These are phyloP conservation scores for Diplodia corticola DNA, from an alignment of 2,329 filamentous ascomycete species.

Conservation along the genomic window DNA sequence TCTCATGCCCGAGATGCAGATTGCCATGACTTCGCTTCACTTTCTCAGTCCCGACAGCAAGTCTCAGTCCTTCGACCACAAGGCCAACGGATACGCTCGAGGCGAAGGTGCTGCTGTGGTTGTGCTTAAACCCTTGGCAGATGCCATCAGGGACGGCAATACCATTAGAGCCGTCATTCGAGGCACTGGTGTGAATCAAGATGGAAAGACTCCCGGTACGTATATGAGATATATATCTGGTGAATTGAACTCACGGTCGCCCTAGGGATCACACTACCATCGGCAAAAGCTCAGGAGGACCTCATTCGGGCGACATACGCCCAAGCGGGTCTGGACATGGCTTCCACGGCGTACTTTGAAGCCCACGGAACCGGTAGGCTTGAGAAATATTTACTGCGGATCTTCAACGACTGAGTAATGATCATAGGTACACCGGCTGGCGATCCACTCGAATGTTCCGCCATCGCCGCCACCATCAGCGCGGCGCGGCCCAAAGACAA, in stretches of 20 bases:
- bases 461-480: no score
- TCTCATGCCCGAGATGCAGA: slow-evolving; percentile 28
- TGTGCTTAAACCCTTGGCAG: slow-evolving; percentile 52
- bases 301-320: slow-evolving; percentile 40
- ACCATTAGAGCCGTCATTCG: slow-evolving; percentile 30
- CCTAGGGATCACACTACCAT: slow-evolving; percentile 54
- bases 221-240: no score
- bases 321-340: slow-evolving; percentile 35
- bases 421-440: slow-evolving; percentile 8
- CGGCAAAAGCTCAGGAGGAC: slow-evolving; percentile 49
- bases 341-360: slow-evolving; percentile 27
- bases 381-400: no score
- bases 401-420: no score
- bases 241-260: no score
- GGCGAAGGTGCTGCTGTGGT: slow-evolving; percentile 55
- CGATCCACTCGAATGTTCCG: slow-evolving; percentile 25
- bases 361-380: slow-evolving; percentile 31
- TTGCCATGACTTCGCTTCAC: slow-evolving; percentile 32
- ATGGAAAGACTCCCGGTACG: slow-evolving; percentile 52
- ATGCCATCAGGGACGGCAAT: slow-evolving; percentile 52
- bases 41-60: slow-evolving; percentile 37
- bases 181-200: slow-evolving; percentile 45
- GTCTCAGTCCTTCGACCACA: slow-evolving; percentile 36
- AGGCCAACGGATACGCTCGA: slow-evolving; percentile 53
- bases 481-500: slow-evolving; percentile 3